Evolutionary conservation across 2,329 filamentous ascomycete genomes (phyloP).

Genomic region (Sporothrix pallida): DNA sequence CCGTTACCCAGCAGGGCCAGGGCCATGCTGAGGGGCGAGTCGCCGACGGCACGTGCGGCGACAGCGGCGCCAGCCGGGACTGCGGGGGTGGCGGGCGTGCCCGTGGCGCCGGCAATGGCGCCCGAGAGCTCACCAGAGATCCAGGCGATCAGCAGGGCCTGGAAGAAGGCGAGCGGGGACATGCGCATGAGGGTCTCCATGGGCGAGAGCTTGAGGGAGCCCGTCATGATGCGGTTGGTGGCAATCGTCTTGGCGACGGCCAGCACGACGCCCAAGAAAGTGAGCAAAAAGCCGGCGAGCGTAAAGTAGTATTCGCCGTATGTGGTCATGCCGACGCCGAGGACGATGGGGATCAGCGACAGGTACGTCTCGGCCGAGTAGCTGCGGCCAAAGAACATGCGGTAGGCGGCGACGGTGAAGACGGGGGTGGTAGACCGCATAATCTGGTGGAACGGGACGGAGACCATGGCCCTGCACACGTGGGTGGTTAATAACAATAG

Average conservation of each 20-base stretch:
- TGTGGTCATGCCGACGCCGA: constrained; percentile 64
- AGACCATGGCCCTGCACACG: constrained; percentile 42
- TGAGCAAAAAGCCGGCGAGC: constrained; percentile 61
- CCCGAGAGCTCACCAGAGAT: constrained; percentile 58
- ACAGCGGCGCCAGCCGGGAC: background rate
- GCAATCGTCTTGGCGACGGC: constrained; percentile 65
- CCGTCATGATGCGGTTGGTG: constrained; percentile 69
- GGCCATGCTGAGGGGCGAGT: constrained; percentile 40
- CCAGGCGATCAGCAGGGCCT: constrained; percentile 59
- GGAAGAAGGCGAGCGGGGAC: constrained; percentile 64
- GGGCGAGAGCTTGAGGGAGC: constrained; percentile 60
- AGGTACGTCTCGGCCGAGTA: constrained; percentile 64
- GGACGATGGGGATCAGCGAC: constrained; percentile 63
- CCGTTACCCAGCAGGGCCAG: constrained; percentile 58
- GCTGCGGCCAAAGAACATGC: constrained; percentile 58
- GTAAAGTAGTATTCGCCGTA: constrained; percentile 67
- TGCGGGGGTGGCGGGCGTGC: background rate
- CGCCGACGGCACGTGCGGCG: background rate
- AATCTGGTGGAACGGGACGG: constrained; percentile 68
- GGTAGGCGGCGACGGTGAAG: constrained; percentile 66
- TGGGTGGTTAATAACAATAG: background rate
- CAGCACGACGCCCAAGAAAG: constrained; percentile 59
- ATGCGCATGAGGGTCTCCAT: constrained; percentile 67
- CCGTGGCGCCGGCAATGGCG: constrained; percentile 36
- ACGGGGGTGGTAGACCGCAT: constrained; percentile 65